Evolutionary conservation across 164 flowering plant species (phyloP).

Genomic region (Tetracentron sinense): DNA sequence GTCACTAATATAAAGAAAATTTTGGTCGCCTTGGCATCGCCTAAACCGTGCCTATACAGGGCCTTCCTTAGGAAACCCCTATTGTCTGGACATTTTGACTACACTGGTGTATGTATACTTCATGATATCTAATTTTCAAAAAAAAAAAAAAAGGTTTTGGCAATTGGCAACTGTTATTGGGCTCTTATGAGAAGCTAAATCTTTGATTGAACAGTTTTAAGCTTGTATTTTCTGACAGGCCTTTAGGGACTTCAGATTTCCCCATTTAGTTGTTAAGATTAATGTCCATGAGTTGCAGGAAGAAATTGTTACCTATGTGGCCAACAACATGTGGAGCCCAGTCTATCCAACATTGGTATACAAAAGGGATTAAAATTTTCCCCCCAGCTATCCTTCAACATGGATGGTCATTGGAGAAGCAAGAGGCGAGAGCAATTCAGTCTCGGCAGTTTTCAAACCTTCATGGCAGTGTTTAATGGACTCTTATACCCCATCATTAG

Average conservation of each 20-base stretch:
- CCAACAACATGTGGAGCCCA: constrained; percentile 89
- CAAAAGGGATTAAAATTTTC: constrained; percentile 42
- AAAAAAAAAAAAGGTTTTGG: no score
- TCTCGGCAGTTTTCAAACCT: no score
- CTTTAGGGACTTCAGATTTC: no score
- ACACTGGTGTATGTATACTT: no score
- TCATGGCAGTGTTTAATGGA: not conserved
- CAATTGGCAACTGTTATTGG: not conserved
- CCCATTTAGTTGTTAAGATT: no score
- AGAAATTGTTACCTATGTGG: constrained; percentile 54
- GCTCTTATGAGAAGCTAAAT: not conserved
- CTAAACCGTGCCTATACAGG: no score
- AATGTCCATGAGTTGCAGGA: constrained; percentile 50
- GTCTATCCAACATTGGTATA: constrained; percentile 83
- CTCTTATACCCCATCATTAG: no score
- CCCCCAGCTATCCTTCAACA: not conserved
- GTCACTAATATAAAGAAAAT: no score
- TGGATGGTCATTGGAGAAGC: not conserved
- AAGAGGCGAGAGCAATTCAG: not conserved
- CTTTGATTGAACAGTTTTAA: not conserved
- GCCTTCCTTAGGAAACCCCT: no score
- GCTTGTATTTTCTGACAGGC: not conserved
- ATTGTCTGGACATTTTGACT: no score
- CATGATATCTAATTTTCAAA: no score
- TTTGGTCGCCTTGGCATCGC: no score